Evolutionary conservation across 106 monocot genomes (phyloP).

Genomic region (Allium sativum): DNA sequence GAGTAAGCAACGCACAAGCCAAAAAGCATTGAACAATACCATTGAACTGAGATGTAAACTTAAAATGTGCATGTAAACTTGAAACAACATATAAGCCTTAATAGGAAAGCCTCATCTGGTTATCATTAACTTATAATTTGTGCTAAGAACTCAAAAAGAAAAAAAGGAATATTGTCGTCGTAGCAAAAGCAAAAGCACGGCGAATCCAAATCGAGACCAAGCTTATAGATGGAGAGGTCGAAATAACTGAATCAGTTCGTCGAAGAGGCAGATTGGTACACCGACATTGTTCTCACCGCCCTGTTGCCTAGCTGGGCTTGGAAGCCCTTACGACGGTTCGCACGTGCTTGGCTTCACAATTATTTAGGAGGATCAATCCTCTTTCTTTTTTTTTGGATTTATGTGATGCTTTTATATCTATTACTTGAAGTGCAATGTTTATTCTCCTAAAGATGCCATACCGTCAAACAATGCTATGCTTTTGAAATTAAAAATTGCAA

Average conservation of each 20-base stretch:
- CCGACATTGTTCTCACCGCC: constrained; percentile 36
- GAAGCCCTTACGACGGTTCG: constrained; percentile 26
- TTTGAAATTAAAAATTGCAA: constrained; percentile 54
- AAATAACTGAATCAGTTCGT: constrained; percentile 38
- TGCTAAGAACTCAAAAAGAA: no score
- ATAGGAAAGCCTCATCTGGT: no score
- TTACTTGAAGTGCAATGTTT: constrained; percentile 41
- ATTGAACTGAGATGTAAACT: no score
- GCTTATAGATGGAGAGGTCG: constrained; percentile 5
- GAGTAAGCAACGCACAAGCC: no score
- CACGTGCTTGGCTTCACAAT: constrained; percentile 47
- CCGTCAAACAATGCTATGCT: constrained; percentile 63
- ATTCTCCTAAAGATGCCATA: constrained; percentile 56
- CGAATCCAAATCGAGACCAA: no score
- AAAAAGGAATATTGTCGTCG: no score
- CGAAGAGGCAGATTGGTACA: constrained; percentile 53
- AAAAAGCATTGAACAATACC: no score
- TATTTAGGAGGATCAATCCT: constrained; percentile 45
- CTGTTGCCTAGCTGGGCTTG: constrained; percentile 27
- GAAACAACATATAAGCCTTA: no score
- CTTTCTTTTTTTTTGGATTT: constrained; percentile 44
- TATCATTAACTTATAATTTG: no score
- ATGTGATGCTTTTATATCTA: constrained; percentile 63
- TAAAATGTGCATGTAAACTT: no score
- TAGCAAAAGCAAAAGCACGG: no score